Conservation (phyloP, 75 land plant genomes). For the Pinus albicaulis region DNA sequence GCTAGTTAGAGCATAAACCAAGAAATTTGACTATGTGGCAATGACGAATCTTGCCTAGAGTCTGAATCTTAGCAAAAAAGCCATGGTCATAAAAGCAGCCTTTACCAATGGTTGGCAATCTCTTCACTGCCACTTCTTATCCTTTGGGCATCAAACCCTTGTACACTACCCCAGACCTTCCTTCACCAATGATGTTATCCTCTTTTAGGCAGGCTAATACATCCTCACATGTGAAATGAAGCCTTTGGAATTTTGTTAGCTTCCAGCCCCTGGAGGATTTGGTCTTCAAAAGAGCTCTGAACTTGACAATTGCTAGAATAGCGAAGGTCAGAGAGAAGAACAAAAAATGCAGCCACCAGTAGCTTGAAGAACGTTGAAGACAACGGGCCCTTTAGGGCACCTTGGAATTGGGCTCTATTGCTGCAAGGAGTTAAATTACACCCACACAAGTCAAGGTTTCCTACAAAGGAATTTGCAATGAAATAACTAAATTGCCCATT, state of each 20-base stretch:
- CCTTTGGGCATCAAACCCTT: conserved; percentile 77
- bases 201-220: conserved; percentile 64
- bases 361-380: neutral
- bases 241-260: conserved; percentile 58
- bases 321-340: conserved; percentile 2
- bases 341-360: conserved; percentile 2
- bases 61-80: conserved; percentile 79
- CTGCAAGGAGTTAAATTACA: neutral
- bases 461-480: conserved; percentile 28
- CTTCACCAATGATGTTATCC: conserved; percentile 65
- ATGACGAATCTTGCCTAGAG: conserved; percentile 80
- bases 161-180: conserved; percentile 85
- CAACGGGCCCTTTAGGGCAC: neutral
- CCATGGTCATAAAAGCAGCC: conserved; percentile 66
- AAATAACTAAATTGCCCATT: conserved; percentile 21
- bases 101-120: conserved; percentile 46
- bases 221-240: conserved; percentile 35
- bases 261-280: conserved; percentile 34
- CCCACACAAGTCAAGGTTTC: conserved; percentile 46
- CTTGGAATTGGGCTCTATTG: neutral
- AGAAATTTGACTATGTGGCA: conserved; percentile 78
- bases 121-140: conserved; percentile 70
- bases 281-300: conserved; percentile 4
- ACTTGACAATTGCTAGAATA: conserved; percentile 7
- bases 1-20: conserved; percentile 68